phyloP scores from a whole-genome alignment of 2,329 filamentous ascomycete species.

The Verticillium dahliae region DNA sequence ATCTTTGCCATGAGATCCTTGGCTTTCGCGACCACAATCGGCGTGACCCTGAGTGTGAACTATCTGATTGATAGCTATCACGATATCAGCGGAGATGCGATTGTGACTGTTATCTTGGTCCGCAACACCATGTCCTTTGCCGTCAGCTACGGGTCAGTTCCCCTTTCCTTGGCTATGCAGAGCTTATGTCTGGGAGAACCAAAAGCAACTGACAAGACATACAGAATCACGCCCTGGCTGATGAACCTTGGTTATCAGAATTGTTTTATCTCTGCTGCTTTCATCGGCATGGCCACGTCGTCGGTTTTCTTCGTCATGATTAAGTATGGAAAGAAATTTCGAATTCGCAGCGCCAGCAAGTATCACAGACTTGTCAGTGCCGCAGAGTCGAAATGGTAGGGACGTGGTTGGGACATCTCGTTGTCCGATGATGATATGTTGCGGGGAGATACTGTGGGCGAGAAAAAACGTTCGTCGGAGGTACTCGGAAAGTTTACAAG shows the following conservation, averaged over 20 bases:
- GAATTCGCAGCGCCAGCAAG: background rate
- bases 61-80: constrained; percentile 35
- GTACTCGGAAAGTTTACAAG: too few species aligned
- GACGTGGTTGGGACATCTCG: too few species aligned
- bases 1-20: constrained; percentile 31
- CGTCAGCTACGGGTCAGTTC: constrained; percentile 25
- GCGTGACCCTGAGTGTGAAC: constrained; percentile 28
- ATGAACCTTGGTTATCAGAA: constrained; percentile 3
- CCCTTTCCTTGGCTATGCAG: background rate
- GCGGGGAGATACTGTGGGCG: too few species aligned
- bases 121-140: constrained; percentile 29
- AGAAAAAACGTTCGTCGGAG: too few species aligned
- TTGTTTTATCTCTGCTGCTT: constrained; percentile 2
- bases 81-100: constrained; percentile 30
- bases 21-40: constrained; percentile 24
- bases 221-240: constrained; percentile 5
- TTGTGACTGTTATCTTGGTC: constrained; percentile 32
- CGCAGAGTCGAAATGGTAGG: background rate
- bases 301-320: constrained; percentile 3
- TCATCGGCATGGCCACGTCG: background rate
- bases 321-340: background rate
- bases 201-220: too few species aligned
- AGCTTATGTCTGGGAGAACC: too few species aligned
- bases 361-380: background rate
- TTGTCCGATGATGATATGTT: too few species aligned